These are phyloP conservation scores for Pezicula neosporulosa DNA, from an alignment of 2,329 filamentous ascomycete genomes.

Conservation along the genomic window DNA sequence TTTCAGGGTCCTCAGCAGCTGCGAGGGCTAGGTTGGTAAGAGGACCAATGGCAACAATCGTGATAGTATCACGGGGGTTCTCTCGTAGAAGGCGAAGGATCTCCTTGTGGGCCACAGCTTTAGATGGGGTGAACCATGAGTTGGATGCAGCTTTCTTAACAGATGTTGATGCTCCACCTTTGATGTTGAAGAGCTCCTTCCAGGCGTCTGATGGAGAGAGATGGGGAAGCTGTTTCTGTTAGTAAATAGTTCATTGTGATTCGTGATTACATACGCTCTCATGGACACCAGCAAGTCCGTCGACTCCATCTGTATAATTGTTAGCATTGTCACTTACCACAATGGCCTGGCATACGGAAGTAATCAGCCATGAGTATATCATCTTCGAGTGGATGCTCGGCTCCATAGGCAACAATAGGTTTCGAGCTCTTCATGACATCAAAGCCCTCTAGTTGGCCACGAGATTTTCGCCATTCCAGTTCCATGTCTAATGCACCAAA, in stretches of 20 bases:
- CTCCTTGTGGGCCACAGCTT: conserved; percentile 71
- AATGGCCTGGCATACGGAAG: conserved; percentile 63
- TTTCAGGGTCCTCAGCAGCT: conserved; percentile 81
- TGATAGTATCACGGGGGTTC: conserved; percentile 79
- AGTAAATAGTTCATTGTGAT: conserved; percentile 11
- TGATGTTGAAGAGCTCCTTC: conserved; percentile 60
- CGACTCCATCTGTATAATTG: conserved; percentile 57
- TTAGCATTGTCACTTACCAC: conserved; percentile 7
- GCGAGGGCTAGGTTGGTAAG: conserved; percentile 92
- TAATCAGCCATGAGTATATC: conserved; percentile 78
- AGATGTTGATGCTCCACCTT: conserved; percentile 39
- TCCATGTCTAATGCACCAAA: conserved; percentile 94
- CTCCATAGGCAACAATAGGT: conserved; percentile 82
- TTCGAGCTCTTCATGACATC: conserved; percentile 68
- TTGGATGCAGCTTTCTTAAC: conserved; percentile 36
- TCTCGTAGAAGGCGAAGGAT: conserved; percentile 84
- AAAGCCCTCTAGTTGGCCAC: conserved; percentile 67
- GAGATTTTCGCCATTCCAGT: conserved; percentile 72
- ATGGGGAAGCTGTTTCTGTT: conserved; percentile 58
- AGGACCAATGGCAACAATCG: conserved; percentile 86
- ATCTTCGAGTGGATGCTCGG: conserved; percentile 81
- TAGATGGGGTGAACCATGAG: conserved; percentile 71
- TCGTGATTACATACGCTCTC: conserved; percentile 38
- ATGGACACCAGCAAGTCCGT: conserved; percentile 76
- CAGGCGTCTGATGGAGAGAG: conserved; percentile 72